phyloP scores from a whole-genome alignment of 23 red algal species.

The Pyropia haitanensis region DNA sequence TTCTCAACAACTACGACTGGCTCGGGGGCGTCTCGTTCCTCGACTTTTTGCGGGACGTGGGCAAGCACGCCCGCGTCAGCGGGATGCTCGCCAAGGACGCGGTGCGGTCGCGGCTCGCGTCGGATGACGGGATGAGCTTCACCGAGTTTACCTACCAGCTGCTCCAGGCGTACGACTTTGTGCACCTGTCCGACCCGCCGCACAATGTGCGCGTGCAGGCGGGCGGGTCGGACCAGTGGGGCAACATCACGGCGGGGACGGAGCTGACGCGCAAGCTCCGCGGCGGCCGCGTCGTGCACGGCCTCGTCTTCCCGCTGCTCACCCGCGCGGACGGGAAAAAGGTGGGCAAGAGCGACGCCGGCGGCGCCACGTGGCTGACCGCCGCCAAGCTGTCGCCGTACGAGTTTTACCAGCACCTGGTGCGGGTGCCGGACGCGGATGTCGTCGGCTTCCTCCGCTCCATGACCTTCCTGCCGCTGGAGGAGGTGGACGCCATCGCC shows the following conservation, averaged over 20 bases:
- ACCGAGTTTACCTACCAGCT: slow-evolving; percentile 99
- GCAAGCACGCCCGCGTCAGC: slow-evolving; percentile 82
- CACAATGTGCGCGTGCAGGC: slow-evolving; percentile 56
- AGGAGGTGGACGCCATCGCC: slow-evolving; percentile 65
- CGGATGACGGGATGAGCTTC: slow-evolving; percentile 90
- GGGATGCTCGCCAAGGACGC: slow-evolving; percentile 88
- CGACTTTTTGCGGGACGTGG: slow-evolving; percentile 92
- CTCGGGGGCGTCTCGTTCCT: slow-evolving; percentile 63
- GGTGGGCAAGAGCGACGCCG: slow-evolving; percentile 89
- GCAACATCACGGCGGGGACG: slow-evolving; percentile 88
- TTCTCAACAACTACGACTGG: slow-evolving; percentile 96
- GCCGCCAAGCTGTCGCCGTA: slow-evolving; percentile 75
- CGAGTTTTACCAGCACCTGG: slow-evolving; percentile 91
- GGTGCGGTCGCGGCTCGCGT: slow-evolving; percentile 58
- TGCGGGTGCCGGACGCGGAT: slow-evolving; percentile 58
- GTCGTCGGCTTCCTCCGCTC: slow-evolving; percentile 63
- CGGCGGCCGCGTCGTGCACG: slow-evolving; percentile 34
- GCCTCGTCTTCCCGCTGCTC: slow-evolving; percentile 86
- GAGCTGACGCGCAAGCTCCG: slow-evolving; percentile 79
- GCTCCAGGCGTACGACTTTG: slow-evolving; percentile 94
- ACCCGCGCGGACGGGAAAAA: slow-evolving; percentile 82
- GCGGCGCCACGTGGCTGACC: slow-evolving; percentile 78
- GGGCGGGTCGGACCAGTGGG: slow-evolving; percentile 95
- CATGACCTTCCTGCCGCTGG: slow-evolving; percentile 77
- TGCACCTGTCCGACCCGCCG: slow-evolving; percentile 39